Base-by-base conservation (phyloP, 1,284 basidiomycete genomes). In the Leucoagaricus sp. region DNA sequence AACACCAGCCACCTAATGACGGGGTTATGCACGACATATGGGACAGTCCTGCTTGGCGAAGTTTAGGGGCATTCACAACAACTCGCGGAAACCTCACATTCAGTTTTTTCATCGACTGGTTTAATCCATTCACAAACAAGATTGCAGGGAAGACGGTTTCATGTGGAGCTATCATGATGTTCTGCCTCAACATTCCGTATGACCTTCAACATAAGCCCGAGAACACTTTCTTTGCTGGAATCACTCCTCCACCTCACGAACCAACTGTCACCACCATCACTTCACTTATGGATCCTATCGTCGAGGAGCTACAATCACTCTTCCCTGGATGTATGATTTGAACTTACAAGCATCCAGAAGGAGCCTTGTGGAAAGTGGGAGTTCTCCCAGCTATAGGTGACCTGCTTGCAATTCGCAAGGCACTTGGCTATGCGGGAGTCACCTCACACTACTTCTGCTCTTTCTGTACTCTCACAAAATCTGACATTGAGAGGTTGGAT, bases 61-160 rank as follows among this genome's bases (percentile, higher is more conserved):
- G 60, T 29, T 45, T 65, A 28, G 53, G 52, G 1, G 8, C 47
- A 3, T 61, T 62, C 23, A 55, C 57, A 2, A 49, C 49, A 4
- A 58, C 60, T 5, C 55, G 34, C 2, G 57, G 56, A 15, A 60
- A 63, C 33, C 59, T 65, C 7, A 62, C 66, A 6, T 75, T 75
- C 64, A 64, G 65, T 10, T 56, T 66, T 28, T 75, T 70, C 41
- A 64, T 75, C 49, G 73, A 75, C 53, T 75, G 72, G 73, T 75
- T 73, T 58, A 66, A 66, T 42, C 64, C 63, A 26, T 57, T 63
- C 28, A 57, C 57, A 36, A 66, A 65, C 53, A 65, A 66, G 49
- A 64, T 63, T 47, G 55, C 61, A 6, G 65, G 64, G 26, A 64
- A 62, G 23, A 29, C 49, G 12, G 48, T 61, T 31, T 63, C 48